A percentile compares a stretch with the other conserved stretches of the same genome.
Evolutionary conservation across 441 rosid genomes (phyloP).

Genomic region (Pelargonium australe): DNA sequence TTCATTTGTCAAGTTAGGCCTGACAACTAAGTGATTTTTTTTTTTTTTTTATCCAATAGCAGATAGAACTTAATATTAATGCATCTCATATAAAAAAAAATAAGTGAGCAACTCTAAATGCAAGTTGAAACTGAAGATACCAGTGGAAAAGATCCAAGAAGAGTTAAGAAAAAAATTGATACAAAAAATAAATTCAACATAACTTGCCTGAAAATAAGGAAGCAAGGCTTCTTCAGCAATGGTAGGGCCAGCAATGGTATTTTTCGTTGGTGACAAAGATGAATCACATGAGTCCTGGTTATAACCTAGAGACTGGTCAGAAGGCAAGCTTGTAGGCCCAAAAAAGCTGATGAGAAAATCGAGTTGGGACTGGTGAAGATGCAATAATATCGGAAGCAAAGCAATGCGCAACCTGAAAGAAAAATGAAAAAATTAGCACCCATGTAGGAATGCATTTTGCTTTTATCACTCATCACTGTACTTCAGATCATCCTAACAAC

Average conservation of each 20-base stretch:
- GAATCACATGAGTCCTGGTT: constrained; percentile 34
- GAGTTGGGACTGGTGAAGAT: constrained; percentile 93
- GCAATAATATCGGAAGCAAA: constrained; percentile 76
- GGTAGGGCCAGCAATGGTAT: constrained; percentile 16
- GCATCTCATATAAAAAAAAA: background rate
- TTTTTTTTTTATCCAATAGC: background rate
- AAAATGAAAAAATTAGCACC: constrained; percentile 20
- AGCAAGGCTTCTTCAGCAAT: constrained; percentile 77
- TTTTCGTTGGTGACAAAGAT: constrained; percentile 22
- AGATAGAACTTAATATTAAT: background rate
- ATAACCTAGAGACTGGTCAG: constrained; percentile 32
- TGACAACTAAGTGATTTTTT: background rate
- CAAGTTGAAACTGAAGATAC: constrained; percentile 9
- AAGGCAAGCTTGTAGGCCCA: constrained; percentile 41
- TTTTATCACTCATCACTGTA: background rate
- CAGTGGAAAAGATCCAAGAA: constrained; percentile 8
- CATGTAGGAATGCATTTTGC: background rate
- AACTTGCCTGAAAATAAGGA: constrained; percentile 90
- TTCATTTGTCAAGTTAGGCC: no score
- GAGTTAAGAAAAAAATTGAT: constrained; percentile 12
- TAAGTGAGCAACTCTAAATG: background rate
- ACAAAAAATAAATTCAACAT: constrained; percentile 5
- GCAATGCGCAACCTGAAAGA: constrained; percentile 64
- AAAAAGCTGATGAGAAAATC: constrained; percentile 84
- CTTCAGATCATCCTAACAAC: no score